Base-by-base conservation (phyloP, 73 alveolate species). In the Symbiodinium pilosum region DNA sequence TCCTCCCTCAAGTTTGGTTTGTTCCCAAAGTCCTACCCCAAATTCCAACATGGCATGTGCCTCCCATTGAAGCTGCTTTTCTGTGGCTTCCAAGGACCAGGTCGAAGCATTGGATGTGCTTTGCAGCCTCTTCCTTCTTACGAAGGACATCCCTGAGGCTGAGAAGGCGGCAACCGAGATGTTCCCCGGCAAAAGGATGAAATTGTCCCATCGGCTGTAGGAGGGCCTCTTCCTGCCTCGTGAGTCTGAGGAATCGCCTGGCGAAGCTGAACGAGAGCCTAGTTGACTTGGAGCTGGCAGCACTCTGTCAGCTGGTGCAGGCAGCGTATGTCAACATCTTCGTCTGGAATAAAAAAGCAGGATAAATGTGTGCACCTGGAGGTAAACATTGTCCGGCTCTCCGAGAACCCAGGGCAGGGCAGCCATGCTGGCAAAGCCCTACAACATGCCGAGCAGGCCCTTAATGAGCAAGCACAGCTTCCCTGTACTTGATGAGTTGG, bases 241-340 rank as follows among this genome's bases (percentile, higher is more conserved):
- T 52, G 69, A 52, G 69, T 9, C 28, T 30, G n/a, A 73, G 85
- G 85, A 75, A 69, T 21, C 97, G 97, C 54, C 47, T 91, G 97
- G 97, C 97, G 41, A 91, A 91, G 51, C 89, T 91, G 34, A 91
- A 91, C 77, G 97, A 91, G 40, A 91, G 97, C 38, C 38, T 91
- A 81, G 81, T 91, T 36, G 97, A 91, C 43, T 40, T 91, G 89
- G 97, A 91, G 84, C 77, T 91, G 26, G 97, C 97, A 3, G 97
- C 97, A 20, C 81, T 91, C 68, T 44, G 47, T 34, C 97, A 91
- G 97, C 12, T 91, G 97, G 97, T 91, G 26, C 97, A 91, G 88
- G 85, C 43, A 30, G 18, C 39, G 6, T 38, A 2, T 26, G 81
- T 16, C 38, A 9, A 26, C 0, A 14, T n/a, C n/a, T n/a, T 12